These are phyloP conservation scores for Simmondsia chinensis DNA, from an alignment of 148 eudicot species.

Conservation along the genomic window DNA sequence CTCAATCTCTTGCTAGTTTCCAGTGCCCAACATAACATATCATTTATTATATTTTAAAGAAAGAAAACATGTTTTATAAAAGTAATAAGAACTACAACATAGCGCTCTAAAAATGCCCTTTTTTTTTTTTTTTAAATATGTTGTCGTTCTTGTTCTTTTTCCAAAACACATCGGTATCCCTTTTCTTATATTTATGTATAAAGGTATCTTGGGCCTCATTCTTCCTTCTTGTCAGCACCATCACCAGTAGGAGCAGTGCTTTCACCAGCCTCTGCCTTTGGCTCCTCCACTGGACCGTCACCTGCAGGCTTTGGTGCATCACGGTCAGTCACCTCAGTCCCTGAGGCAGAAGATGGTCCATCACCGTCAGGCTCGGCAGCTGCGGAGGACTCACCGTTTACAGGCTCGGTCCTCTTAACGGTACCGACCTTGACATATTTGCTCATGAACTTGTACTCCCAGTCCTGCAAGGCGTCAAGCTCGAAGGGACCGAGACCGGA, in stretches of 20 bases:
- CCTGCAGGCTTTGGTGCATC: conserved; percentile 24
- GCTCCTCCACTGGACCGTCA: conserved; percentile 14
- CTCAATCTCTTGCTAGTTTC: too few species aligned
- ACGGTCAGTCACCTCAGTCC: conserved; percentile 17
- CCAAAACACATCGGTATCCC: too few species aligned
- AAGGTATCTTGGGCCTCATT: too few species aligned
- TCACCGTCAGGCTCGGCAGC: not conserved
- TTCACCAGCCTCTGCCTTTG: conserved; percentile 14
- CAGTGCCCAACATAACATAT: too few species aligned
- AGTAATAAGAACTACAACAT: too few species aligned
- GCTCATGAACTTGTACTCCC: conserved; percentile 4
- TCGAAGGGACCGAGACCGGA: not conserved
- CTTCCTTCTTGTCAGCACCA: conserved; percentile 34
- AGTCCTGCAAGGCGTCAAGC: not conserved
- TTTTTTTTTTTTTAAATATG: too few species aligned
- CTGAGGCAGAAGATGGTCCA: too few species aligned
- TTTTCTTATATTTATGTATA: too few species aligned
- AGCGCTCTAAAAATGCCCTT: too few species aligned
- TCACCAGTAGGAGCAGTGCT: conserved; percentile 14
- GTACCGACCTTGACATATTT: conserved; percentile 1
- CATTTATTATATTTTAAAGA: too few species aligned
- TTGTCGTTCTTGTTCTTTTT: too few species aligned
- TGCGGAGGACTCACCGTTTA: conserved; percentile 1
- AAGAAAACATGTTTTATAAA: too few species aligned
- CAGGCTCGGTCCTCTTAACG: not conserved